These are phyloP conservation scores for Fraxinus anomala DNA, from an alignment of 257 asterid species.

Conservation along the genomic window DNA sequence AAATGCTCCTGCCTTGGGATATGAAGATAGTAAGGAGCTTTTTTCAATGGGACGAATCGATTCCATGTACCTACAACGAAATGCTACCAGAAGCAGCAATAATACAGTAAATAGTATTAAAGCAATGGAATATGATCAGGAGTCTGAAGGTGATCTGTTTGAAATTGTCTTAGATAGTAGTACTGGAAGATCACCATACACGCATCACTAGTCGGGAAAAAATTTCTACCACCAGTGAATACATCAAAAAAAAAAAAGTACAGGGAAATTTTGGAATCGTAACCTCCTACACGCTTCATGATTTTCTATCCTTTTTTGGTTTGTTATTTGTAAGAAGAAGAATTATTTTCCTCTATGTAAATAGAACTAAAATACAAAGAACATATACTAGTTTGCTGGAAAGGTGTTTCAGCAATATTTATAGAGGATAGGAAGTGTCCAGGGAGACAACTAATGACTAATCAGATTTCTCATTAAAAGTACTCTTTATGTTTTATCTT, in stretches of 20 bases:
- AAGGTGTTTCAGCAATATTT: neutral
- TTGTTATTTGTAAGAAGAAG: neutral
- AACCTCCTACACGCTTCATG: neutral
- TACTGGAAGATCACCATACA: slow-evolving; percentile 54
- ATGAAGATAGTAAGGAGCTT: slow-evolving; percentile 86
- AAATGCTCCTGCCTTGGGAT: slow-evolving; percentile 57
- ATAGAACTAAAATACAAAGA: neutral
- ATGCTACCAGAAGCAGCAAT: slow-evolving; percentile 51
- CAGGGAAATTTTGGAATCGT: neutral
- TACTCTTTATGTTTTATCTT: neutral
- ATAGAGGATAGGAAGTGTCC: neutral
- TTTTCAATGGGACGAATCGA: slow-evolving; percentile 97
- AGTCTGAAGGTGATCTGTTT: slow-evolving; percentile 89
- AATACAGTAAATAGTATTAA: slow-evolving; percentile 50
- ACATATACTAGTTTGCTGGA: neutral
- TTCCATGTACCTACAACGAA: slow-evolving; percentile 63
- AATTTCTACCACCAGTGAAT: neutral
- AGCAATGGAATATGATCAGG: slow-evolving; percentile 50
- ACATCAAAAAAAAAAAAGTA: neutral
- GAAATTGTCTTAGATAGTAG: slow-evolving; percentile 74
- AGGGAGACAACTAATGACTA: slow-evolving; percentile 1
- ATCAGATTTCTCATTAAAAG: neutral
- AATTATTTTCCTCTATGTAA: neutral
- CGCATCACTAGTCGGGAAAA: slow-evolving; percentile 25
- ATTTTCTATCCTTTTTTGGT: neutral